phyloP scores from a whole-genome alignment of 495 filamentous ascomycete species.

The Trichoderma asperelloides region DNA sequence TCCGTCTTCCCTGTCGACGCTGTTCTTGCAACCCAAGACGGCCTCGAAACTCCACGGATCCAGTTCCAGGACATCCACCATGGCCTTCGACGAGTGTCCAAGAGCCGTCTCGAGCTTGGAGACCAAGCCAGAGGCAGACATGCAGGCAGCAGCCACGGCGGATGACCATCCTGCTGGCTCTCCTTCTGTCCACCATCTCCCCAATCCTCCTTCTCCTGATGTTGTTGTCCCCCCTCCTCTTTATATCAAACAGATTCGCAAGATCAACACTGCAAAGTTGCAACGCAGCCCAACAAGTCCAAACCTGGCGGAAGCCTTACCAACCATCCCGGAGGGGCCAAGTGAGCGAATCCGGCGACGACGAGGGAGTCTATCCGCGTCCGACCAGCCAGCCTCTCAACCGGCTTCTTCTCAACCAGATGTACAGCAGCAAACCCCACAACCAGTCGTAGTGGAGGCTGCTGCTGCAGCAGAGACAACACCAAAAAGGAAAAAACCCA shows the following conservation, averaged over 20 bases:
- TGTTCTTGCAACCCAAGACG: neutral
- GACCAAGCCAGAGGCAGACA: neutral
- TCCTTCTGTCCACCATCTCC: neutral
- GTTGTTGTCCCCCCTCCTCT: neutral
- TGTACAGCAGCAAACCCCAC: too few species aligned
- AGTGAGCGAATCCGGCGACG: constrained; percentile 3
- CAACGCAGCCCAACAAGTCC: neutral
- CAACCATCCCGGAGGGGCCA: constrained; percentile 9
- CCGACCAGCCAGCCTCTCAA: neutral
- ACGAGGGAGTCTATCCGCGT: neutral
- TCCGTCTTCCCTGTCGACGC: neutral
- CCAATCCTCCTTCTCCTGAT: neutral
- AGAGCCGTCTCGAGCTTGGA: neutral
- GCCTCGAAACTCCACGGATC: constrained; percentile 4
- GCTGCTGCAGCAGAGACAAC: neutral
- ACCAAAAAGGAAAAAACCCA: neutral
- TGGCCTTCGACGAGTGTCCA: constrained; percentile 6
- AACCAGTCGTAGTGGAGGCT: too few species aligned
- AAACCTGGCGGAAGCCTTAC: neutral
- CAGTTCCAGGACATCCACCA: neutral
- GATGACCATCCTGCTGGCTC: neutral
- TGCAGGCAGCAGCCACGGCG: neutral
- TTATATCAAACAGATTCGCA: neutral
- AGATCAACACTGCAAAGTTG: constrained; percentile 8
- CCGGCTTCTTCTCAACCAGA: neutral